phyloP scores from a whole-genome alignment of 768 basidiomycete species.

The Neoboletus magnificus region DNA sequence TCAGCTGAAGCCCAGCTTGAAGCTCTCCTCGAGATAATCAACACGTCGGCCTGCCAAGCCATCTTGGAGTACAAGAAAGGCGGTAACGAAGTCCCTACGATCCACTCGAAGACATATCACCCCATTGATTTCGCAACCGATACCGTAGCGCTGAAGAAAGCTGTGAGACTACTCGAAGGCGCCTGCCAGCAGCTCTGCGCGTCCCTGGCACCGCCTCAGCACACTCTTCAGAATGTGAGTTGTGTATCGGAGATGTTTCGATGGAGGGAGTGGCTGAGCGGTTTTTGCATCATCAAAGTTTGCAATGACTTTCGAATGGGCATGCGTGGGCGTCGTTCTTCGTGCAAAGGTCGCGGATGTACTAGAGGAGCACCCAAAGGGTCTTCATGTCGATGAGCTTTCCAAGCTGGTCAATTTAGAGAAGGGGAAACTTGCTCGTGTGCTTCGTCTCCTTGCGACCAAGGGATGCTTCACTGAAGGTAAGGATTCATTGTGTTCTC shows the following conservation, averaged over 20 bases:
- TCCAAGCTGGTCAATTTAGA: conserved; percentile 23
- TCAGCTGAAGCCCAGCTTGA: conserved; percentile 28
- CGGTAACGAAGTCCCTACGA: conserved; percentile 22
- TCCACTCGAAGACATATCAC: conserved; percentile 20
- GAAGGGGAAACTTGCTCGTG: conserved; percentile 27
- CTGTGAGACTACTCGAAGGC: conserved; percentile 26
- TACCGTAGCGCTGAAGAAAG: conserved; percentile 22
- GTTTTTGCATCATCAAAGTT: not conserved
- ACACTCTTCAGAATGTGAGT: conserved; percentile 26
- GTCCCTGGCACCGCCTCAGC: conserved; percentile 27
- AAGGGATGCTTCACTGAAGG: conserved; percentile 33
- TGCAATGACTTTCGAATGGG: conserved; percentile 25
- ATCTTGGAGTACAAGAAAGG: conserved; percentile 27
- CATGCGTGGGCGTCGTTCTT: conserved; percentile 24
- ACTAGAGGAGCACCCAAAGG: conserved; percentile 24
- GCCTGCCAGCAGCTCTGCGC: conserved; percentile 28
- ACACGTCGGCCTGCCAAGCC: conserved; percentile 24
- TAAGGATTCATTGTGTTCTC: not conserved
- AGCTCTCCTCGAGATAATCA: conserved; percentile 32
- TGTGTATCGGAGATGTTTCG: too few relatives aligned
- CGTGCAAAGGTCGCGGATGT: conserved; percentile 28
- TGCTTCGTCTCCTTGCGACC: conserved; percentile 30
- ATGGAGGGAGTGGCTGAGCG: not conserved
- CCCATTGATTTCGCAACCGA: conserved; percentile 22
- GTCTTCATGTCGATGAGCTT: conserved; percentile 28